Conservation (phyloP, 176 grass and related monocot genomes). For the Saccharum spontaneum region DNA sequence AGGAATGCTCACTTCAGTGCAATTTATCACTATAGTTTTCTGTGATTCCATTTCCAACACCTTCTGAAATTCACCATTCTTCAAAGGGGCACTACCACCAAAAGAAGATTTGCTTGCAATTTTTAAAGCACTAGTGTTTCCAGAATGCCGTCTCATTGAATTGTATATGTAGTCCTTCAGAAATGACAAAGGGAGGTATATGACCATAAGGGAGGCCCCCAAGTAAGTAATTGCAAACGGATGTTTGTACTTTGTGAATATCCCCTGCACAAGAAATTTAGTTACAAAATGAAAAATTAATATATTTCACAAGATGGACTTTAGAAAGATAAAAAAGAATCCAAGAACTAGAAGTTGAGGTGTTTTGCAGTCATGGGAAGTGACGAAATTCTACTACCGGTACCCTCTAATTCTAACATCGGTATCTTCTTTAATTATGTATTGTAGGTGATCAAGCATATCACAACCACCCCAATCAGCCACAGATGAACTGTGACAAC, state of each 20-base stretch:
- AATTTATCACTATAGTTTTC: slow-evolving; percentile 52
- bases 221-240: slow-evolving; percentile 93
- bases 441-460: slow-evolving; percentile 29
- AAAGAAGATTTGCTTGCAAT: slow-evolving; percentile 59
- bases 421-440: slow-evolving; percentile 26
- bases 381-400: not conserved
- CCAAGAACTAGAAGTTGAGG: not conserved
- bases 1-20: slow-evolving; percentile 56
- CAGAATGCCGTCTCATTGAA: slow-evolving; percentile 48
- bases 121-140: slow-evolving; percentile 47
- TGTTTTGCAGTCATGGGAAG: not conserved
- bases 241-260: slow-evolving; percentile 93
- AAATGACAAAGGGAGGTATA: slow-evolving; percentile 86
- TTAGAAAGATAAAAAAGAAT: not conserved
- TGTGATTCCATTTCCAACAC: slow-evolving; percentile 87
- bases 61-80: slow-evolving; percentile 59
- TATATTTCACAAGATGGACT: not conserved
- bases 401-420: not conserved
- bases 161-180: slow-evolving; percentile 76
- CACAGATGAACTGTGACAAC: not conserved
- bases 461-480: slow-evolving; percentile 17
- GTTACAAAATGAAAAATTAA: not conserved
- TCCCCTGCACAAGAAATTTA: slow-evolving; percentile 58
- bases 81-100: slow-evolving; percentile 53
- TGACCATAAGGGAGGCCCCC: slow-evolving; percentile 89